These are phyloP conservation scores for Oxytropis ochrocephala DNA, from an alignment of 306 rosid genomes.

Conservation along the genomic window DNA sequence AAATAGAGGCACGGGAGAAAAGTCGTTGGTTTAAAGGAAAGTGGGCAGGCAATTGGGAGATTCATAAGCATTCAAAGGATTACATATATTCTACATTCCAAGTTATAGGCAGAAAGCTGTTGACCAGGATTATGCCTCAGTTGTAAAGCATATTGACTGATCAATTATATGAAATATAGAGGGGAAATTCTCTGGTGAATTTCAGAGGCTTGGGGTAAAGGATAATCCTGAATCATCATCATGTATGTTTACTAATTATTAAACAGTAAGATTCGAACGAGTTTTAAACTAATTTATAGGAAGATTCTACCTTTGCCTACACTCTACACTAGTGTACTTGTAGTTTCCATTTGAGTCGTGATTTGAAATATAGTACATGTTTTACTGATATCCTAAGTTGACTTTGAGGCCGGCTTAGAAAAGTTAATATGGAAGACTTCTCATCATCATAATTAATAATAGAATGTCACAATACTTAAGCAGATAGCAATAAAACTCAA, in stretches of 20 bases:
- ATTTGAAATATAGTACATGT: background rate
- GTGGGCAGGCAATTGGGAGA: background rate
- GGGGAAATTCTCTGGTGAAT: too few relatives aligned
- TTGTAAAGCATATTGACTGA: background rate
- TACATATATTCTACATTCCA: conserved; percentile 17
- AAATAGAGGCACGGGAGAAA: background rate
- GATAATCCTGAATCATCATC: background rate
- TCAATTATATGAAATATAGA: background rate
- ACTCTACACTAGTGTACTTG: background rate
- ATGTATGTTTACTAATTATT: background rate
- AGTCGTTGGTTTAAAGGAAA: conserved; percentile 4
- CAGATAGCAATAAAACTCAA: too few relatives aligned
- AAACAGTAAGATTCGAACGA: background rate
- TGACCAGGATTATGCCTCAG: background rate
- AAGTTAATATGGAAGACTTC: background rate
- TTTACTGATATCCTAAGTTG: background rate
- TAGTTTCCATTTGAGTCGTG: background rate
- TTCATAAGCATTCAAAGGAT: background rate
- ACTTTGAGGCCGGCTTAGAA: background rate
- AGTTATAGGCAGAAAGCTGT: background rate
- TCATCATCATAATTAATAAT: background rate
- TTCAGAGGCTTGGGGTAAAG: background rate
- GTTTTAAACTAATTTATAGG: background rate
- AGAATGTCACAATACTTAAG: too few relatives aligned
- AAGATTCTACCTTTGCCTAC: background rate